These are phyloP conservation scores for Microthyrium microscopicum DNA, from an alignment of 2,329 filamentous ascomycete genomes.

Conservation along the genomic window DNA sequence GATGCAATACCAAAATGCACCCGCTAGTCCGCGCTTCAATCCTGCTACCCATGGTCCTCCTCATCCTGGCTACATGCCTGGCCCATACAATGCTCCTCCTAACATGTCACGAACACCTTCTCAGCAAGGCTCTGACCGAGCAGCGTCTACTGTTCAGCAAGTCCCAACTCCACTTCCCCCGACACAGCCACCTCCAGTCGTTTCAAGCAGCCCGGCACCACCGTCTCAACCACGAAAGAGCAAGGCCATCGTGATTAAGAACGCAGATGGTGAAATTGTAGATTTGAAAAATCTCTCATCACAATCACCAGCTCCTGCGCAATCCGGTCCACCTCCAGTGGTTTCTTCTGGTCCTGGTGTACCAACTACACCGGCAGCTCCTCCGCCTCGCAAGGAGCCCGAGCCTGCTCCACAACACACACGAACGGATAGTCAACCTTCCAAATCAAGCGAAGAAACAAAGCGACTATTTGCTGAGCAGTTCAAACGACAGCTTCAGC, in stretches of 20 bases:
- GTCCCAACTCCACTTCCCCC: conserved; percentile 35
- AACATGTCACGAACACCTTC: conserved; percentile 65
- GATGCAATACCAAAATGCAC: conserved; percentile 22
- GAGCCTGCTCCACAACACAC: conserved; percentile 45
- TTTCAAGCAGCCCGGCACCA: conserved; percentile 40
- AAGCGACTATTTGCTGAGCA: conserved; percentile 46
- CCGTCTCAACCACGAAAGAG: conserved; percentile 48
- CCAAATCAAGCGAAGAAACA: conserved; percentile 63
- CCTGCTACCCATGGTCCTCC: conserved; percentile 32
- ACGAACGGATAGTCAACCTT: conserved; percentile 52
- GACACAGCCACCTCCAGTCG: conserved; percentile 32
- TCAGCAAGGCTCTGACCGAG: conserved; percentile 35
- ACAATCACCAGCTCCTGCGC: conserved; percentile 36
- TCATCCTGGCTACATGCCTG: conserved; percentile 31
- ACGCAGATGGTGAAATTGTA: conserved; percentile 59
- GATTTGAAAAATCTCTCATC: conserved; percentile 37
- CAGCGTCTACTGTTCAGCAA: conserved; percentile 44
- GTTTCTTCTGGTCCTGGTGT: conserved; percentile 38
- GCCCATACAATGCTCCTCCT: conserved; percentile 36
- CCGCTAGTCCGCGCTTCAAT: conserved; percentile 25
- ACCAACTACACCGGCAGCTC: conserved; percentile 51
- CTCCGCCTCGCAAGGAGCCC: conserved; percentile 56
- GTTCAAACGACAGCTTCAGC: conserved; percentile 37
- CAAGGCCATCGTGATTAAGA: conserved; percentile 65
- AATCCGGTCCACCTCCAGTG: conserved; percentile 38